Evolutionary conservation across 768 basidiomycete species (phyloP).

Genomic region (Tephrocybe sp.): DNA sequence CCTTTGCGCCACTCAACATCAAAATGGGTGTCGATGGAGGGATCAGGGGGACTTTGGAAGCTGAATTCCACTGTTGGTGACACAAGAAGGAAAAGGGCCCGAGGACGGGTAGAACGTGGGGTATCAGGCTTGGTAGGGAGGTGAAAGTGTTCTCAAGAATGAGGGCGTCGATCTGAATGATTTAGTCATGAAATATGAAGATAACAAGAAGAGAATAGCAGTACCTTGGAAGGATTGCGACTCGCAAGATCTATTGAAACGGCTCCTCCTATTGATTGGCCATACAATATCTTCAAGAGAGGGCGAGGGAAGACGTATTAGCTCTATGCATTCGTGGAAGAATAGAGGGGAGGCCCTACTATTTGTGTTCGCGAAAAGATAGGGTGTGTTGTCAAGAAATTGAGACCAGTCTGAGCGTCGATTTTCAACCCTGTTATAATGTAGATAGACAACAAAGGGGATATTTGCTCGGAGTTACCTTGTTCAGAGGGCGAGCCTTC

Average conservation of each 20-base stretch:
- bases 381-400: conserved; percentile 69
- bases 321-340: background rate
- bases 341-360: conserved; percentile 33
- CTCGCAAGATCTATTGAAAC: conserved; percentile 88
- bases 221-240: conserved; percentile 67
- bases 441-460: background rate
- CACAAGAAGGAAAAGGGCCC: conserved; percentile 11
- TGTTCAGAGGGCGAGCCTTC: conserved; percentile 86
- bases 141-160: conserved; percentile 95
- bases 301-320: no score
- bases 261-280: conserved; percentile 90
- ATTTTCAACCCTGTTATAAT: conserved; percentile 62
- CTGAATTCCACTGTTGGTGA: conserved; percentile 17
- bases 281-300: conserved; percentile 83
- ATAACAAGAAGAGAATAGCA: background rate
- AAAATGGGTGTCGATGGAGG: conserved; percentile 71
- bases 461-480: conserved; percentile 41
- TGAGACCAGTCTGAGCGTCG: conserved; percentile 83
- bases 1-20: conserved; percentile 73
- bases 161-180: conserved; percentile 66
- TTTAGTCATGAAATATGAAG: background rate
- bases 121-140: conserved; percentile 81
- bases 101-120: conserved; percentile 65
- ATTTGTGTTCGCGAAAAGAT: conserved; percentile 65
- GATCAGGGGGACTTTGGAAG: conserved; percentile 44